Percentiles rank a stretch among this genome's conserved stretches.
These are phyloP conservation scores for Toxicodendron radicans DNA, from an alignment of 345 rosid species.

Conservation along the genomic window DNA sequence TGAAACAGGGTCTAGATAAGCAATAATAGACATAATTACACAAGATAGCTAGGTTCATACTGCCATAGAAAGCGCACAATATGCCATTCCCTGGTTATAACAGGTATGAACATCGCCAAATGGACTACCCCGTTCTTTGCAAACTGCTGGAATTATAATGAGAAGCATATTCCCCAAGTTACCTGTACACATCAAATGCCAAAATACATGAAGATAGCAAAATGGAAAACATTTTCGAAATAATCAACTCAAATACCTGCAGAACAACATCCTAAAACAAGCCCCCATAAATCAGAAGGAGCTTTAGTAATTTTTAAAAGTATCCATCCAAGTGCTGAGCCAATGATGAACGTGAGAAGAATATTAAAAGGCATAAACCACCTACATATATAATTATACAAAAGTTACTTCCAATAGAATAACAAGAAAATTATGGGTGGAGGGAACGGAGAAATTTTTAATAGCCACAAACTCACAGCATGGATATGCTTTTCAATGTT, in stretches of 20 bases:
- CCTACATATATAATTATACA: conserved; percentile 10
- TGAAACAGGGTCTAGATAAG: neutral
- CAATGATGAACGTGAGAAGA: conserved; percentile 7
- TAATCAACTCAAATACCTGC: conserved; percentile 16
- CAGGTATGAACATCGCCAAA: conserved; percentile 33
- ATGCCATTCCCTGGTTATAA: conserved; percentile 27
- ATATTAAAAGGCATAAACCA: conserved; percentile 21
- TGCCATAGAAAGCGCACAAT: conserved; percentile 43
- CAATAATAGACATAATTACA: neutral
- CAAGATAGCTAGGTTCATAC: conserved; percentile 20
- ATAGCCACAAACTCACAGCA: conserved; percentile 19
- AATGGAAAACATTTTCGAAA: neutral
- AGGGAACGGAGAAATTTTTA: neutral
- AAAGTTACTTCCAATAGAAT: neutral
- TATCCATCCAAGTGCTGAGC: conserved; percentile 17
- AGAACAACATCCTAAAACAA: conserved; percentile 22
- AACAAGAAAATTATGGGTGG: neutral
- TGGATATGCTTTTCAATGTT: conserved; percentile 2
- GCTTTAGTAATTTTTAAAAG: conserved; percentile 10
- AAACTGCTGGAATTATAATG: conserved; percentile 38
- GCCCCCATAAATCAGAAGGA: conserved; percentile 10
- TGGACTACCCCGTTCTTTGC: conserved; percentile 28
- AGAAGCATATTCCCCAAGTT: conserved; percentile 37
- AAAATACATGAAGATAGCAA: neutral
- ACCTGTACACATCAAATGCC: conserved; percentile 19